These are phyloP conservation scores for Boletus vermiculosoides DNA, from an alignment of 768 basidiomycete genomes.

Conservation along the genomic window DNA sequence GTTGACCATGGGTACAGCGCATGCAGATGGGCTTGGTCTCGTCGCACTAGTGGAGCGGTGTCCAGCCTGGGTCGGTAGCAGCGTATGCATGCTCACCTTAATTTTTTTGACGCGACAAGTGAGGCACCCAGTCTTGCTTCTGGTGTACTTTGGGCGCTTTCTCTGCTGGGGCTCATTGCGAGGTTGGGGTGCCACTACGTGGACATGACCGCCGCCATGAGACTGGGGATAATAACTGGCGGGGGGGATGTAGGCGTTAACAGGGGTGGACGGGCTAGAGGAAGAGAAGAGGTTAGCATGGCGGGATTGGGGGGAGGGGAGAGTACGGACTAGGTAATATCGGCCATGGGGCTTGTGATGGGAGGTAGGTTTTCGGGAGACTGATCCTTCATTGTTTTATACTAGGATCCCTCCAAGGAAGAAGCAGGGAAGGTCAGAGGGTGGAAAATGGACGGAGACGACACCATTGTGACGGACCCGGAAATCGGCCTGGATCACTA, in stretches of 20 bases:
- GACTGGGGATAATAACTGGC: conserved; percentile 40
- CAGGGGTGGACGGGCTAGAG: conserved; percentile 36
- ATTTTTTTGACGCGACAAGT: conserved; percentile 95
- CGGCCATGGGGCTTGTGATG: conserved; percentile 46
- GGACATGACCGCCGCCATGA: conserved; percentile 38
- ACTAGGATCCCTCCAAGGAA: conserved; percentile 32
- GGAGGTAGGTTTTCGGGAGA: conserved; percentile 37
- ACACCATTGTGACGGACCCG: conserved; percentile 42
- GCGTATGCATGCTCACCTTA: conserved; percentile 56
- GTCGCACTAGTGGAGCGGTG: conserved; percentile 61
- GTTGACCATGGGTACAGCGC: conserved; percentile 81
- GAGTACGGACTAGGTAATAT: conserved; percentile 55
- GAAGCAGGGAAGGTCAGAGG: conserved; percentile 35
- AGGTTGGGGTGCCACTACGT: conserved; percentile 47
- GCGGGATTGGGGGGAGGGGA: conserved; percentile 5
- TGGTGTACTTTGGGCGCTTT: conserved; percentile 89
- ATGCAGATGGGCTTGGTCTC: conserved; percentile 86
- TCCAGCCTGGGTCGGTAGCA: conserved; percentile 1
- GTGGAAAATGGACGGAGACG: conserved; percentile 40
- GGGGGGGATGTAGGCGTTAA: conserved; percentile 41
- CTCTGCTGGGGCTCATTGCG: conserved; percentile 55
- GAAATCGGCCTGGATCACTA: conserved; percentile 52
- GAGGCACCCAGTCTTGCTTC: conserved; percentile 92
- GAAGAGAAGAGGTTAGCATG: conserved; percentile 21
- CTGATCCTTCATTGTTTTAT: conserved; percentile 52